Evolutionary conservation across 192 early-diverging fungal species (phyloP).

Genomic region (Podila epicladia): DNA sequence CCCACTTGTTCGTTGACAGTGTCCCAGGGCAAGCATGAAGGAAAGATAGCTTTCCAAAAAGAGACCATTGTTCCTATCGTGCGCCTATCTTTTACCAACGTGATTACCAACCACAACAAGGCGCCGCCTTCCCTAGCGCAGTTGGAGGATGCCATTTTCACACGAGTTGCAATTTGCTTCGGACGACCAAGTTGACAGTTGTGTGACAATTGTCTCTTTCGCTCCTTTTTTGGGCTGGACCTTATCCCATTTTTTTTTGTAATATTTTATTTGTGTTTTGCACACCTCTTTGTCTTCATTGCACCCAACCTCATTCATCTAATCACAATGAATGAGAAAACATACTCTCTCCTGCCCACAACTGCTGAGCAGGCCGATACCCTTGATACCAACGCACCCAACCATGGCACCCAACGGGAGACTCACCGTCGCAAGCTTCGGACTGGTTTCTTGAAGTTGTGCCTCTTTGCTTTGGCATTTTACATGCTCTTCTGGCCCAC

Average conservation of each 20-base stretch:
- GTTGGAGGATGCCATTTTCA: too few relatives aligned
- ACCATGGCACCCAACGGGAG: neutral
- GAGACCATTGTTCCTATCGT: too few relatives aligned
- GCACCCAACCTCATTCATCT: neutral
- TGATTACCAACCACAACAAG: too few relatives aligned
- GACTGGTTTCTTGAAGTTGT: slow-evolving; percentile 10
- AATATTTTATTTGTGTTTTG: neutral
- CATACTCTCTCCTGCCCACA: slow-evolving; percentile 23
- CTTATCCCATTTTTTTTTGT: neutral
- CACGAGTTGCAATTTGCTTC: too few relatives aligned
- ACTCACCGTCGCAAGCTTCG: slow-evolving; percentile 3
- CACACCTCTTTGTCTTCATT: neutral
- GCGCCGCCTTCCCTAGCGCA: too few relatives aligned
- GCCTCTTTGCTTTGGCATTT: neutral
- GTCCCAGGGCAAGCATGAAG: too few relatives aligned
- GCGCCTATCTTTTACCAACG: too few relatives aligned
- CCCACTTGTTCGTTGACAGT: too few relatives aligned
- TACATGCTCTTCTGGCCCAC: slow-evolving; percentile 1
- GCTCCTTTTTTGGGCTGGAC: slow-evolving; percentile 2
- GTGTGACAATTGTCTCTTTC: too few relatives aligned
- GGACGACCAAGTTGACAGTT: too few relatives aligned
- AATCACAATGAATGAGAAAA: slow-evolving; percentile 30
- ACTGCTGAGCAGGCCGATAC: slow-evolving; percentile 12
- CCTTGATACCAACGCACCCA: neutral
- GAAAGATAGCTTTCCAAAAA: too few relatives aligned